phyloP scores from a whole-genome alignment of 441 rosid species.

The Eugenia klotzschiana region DNA sequence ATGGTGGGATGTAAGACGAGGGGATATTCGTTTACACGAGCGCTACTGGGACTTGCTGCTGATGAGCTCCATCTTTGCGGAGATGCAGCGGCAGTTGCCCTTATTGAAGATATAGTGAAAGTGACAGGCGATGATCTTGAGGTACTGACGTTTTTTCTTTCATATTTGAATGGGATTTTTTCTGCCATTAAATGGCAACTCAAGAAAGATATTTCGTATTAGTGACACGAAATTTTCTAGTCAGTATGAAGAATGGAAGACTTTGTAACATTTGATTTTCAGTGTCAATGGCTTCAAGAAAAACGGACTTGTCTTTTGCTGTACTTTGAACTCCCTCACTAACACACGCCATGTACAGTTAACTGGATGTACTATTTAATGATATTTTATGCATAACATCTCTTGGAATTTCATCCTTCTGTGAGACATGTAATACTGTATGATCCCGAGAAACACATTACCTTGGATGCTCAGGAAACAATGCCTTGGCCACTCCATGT shows the following conservation, averaged over 20 bases:
- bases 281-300: not conserved
- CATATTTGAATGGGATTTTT: not conserved
- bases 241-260: not conserved
- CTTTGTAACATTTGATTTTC: not conserved
- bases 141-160: slow-evolving; percentile 22
- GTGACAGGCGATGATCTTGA: slow-evolving; percentile 66
- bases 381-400: not conserved
- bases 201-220: not conserved
- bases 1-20: slow-evolving; percentile 77
- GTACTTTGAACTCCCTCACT: not conserved
- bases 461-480: not conserved
- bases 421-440: not conserved
- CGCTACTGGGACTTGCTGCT: slow-evolving; percentile 71
- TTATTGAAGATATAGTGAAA: slow-evolving; percentile 62
- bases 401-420: not conserved
- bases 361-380: not conserved
- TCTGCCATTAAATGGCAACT: not conserved
- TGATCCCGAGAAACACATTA: not conserved
- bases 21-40: slow-evolving; percentile 86
- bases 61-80: slow-evolving; percentile 92
- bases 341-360: not conserved
- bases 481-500: not conserved
- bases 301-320: not conserved
- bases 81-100: slow-evolving; percentile 74
- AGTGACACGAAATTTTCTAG: not conserved